phyloP scores from a whole-genome alignment of 2,329 filamentous ascomycete species.

The Cryphonectria radicalis region DNA sequence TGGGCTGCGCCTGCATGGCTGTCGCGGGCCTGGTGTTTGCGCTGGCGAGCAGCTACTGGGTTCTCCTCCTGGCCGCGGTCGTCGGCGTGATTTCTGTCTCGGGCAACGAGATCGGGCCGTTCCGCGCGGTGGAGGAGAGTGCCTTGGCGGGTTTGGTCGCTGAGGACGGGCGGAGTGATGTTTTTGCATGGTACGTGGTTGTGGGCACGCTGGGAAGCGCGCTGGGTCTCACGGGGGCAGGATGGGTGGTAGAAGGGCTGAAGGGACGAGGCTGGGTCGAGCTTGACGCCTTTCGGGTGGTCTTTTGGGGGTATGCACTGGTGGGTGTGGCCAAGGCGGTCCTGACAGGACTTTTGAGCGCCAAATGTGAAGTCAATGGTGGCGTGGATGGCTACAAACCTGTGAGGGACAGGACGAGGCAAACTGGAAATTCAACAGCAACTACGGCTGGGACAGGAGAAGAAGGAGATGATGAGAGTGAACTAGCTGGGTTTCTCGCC shows the following conservation, averaged over 20 bases:
- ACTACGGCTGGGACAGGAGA: slow-evolving; percentile 38
- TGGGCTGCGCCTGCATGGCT: slow-evolving; percentile 60
- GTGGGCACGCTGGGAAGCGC: slow-evolving; percentile 64
- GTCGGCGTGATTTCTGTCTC: slow-evolving; percentile 65
- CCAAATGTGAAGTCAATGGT: slow-evolving; percentile 19
- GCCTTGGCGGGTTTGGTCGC: slow-evolving; percentile 60
- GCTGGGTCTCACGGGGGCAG: slow-evolving; percentile 61
- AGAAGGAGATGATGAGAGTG: slow-evolving; percentile 32
- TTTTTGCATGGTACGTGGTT: slow-evolving; percentile 67
- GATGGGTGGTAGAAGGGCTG: slow-evolving; percentile 61
- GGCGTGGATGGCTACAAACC: slow-evolving; percentile 47
- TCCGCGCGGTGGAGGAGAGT: slow-evolving; percentile 65
- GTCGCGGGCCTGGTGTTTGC: slow-evolving; percentile 61
- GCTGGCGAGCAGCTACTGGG: slow-evolving; percentile 57
- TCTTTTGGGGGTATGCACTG: slow-evolving; percentile 62
- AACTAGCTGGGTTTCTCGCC: slow-evolving; percentile 22
- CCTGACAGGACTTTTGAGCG: slow-evolving; percentile 53
- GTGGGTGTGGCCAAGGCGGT: slow-evolving; percentile 62
- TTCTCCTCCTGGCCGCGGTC: slow-evolving; percentile 60
- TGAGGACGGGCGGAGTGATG: slow-evolving; percentile 51
- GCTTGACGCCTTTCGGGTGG: slow-evolving; percentile 53
- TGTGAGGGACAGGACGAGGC: slow-evolving; percentile 30
- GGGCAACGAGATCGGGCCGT: slow-evolving; percentile 67
- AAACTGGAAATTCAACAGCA: slow-evolving; percentile 2
- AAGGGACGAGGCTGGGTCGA: slow-evolving; percentile 48